Base-by-base conservation (phyloP, 2,329 filamentous ascomycete genomes). In the Sporothrix brasiliensis region DNA sequence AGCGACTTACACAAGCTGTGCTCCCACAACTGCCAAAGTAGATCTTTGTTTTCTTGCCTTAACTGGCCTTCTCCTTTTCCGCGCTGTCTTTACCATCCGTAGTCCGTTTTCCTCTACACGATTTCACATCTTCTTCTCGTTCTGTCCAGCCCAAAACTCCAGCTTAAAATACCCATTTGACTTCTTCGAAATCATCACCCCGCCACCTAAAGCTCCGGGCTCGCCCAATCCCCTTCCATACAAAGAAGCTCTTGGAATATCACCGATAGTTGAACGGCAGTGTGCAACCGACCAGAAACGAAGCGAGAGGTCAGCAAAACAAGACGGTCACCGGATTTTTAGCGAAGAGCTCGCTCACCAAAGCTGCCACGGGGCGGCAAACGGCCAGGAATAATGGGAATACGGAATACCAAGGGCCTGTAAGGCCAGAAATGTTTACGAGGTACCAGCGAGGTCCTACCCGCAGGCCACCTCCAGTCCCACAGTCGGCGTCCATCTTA, bases 1-100 rank as follows among this genome's bases (percentile, higher is more conserved):
- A 66, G 63, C 63, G 47, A 52, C 47, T 50, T 53, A 66, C 63
- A 66, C 63, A 24, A 24, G 24, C 16, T n/a, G 11, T 24, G 39
- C 19, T 24, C 44, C 7, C 58, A 16, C 30, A 7, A 39, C 56
- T 24, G 30, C 39, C 60, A 30, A 47, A 7, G 9, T 52, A 14
- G 27, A 11, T 14, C 24, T 14, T 11, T 14, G 19, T 19, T 34
- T 34, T 50, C 34, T 50, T 30, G n/a, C 61, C 61, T 27, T 66
- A 5, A 24, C 47, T 27, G 10, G 9, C 58, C 14, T 47, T 49
- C 21, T 27, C 60, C 21, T 63, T 10, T 49, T n/a, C 41, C 19
- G 49, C 49, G 19, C 49, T 30, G 27, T 7, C 19, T 50, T 6
- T 11, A 47, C 21, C 19, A 24, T n/a, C 14, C 60, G 21, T 63